phyloP scores from a whole-genome alignment of 495 filamentous ascomycete species.

The Tuber borchii region DNA sequence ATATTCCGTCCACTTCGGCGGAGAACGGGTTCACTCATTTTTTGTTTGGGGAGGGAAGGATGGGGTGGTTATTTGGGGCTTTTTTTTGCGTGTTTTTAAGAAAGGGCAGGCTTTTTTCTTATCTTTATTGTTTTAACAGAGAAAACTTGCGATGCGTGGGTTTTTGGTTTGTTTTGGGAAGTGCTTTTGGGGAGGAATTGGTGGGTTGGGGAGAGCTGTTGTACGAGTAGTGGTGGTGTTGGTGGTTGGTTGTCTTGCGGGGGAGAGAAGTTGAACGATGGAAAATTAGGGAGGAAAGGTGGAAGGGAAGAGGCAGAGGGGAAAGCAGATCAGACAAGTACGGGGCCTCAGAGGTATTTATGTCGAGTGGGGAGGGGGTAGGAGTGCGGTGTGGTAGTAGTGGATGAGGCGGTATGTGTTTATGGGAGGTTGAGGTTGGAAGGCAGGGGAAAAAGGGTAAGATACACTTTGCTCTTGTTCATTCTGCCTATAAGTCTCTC shows the following conservation, averaged over 20 bases:
- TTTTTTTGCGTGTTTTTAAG: slow-evolving; percentile 41
- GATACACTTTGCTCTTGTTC: slow-evolving; percentile 8
- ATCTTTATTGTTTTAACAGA: no score
- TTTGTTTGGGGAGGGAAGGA: slow-evolving; percentile 37
- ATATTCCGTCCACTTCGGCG: slow-evolving; percentile 38
- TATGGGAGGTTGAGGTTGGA: slow-evolving; percentile 27
- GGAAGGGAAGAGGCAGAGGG: slow-evolving; percentile 27
- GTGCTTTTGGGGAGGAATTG: background rate
- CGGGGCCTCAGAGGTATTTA: slow-evolving; percentile 38
- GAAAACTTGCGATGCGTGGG: background rate
- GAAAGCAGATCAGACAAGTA: slow-evolving; percentile 1
- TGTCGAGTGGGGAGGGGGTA: slow-evolving; percentile 28
- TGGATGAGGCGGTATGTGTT: slow-evolving; percentile 30
- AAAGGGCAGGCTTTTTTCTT: slow-evolving; percentile 43
- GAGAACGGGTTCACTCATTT: slow-evolving; percentile 43
- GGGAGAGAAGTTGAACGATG: slow-evolving; percentile 16
- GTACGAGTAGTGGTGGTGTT: slow-evolving; percentile 51
- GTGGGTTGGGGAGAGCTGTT: slow-evolving; percentile 46
- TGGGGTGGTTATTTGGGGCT: slow-evolving; percentile 1
- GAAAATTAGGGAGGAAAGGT: background rate
- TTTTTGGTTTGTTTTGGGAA: background rate
- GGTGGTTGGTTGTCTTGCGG: slow-evolving; percentile 32
- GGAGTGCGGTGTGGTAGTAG: slow-evolving; percentile 23
- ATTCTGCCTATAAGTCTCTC: background rate
- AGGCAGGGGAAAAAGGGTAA: slow-evolving; percentile 10